These are phyloP conservation scores for Metarhizium album DNA, from an alignment of 2,329 filamentous ascomycete genomes.

Conservation along the genomic window DNA sequence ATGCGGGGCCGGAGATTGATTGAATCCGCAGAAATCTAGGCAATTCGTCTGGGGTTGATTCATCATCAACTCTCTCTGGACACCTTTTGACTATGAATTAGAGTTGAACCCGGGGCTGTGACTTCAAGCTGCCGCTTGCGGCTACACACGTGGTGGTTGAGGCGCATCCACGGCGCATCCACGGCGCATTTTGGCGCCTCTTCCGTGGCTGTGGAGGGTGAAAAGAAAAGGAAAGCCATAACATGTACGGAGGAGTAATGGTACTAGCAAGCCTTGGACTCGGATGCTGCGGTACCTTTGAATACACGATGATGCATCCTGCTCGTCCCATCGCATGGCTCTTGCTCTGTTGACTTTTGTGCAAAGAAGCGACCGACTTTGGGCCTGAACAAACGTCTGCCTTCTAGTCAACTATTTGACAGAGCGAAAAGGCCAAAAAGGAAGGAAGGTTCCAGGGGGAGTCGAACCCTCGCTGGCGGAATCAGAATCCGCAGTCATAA, in stretches of 20 bases:
- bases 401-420: neutral
- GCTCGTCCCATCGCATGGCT: no score
- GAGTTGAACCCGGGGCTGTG: neutral
- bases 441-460: slow-evolving; percentile 23
- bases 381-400: no score
- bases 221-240: no score
- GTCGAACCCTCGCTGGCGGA: slow-evolving; percentile 27
- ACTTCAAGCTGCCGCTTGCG: neutral
- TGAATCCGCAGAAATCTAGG: neutral
- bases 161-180: neutral
- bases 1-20: no score
- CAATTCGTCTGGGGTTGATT: neutral
- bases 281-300: neutral
- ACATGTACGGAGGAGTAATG: no score
- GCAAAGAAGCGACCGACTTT: no score
- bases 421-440: slow-evolving; percentile 1
- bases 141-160: neutral
- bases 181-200: neutral
- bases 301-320: no score
- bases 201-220: neutral
- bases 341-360: no score
- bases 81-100: no score
- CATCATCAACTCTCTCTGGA: no score
- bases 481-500: slow-evolving; percentile 27
- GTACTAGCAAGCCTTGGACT: neutral